Evolutionary conservation across 768 basidiomycete genomes (phyloP).

Genomic region (Termitomyces sp.): DNA sequence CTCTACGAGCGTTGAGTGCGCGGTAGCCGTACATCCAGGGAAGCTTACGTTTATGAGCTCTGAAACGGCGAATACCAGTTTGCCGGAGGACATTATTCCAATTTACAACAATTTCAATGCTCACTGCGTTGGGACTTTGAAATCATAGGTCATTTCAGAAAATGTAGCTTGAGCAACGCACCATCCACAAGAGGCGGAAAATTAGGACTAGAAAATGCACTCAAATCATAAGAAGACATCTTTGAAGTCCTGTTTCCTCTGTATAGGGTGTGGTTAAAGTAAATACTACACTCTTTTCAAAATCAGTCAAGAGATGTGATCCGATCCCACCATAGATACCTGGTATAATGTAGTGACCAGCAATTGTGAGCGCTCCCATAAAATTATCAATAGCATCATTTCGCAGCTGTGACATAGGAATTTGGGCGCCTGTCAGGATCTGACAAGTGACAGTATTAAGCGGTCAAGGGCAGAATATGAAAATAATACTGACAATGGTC

Average conservation of each 20-base stretch:
- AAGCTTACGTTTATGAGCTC: constrained; percentile 65
- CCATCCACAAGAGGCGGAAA: constrained; percentile 80
- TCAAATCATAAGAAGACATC: constrained; percentile 73
- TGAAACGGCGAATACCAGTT: constrained; percentile 71
- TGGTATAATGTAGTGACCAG: constrained; percentile 89
- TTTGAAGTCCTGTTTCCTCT: constrained; percentile 85
- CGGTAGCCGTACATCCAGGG: not conserved
- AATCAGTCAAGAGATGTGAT: not conserved
- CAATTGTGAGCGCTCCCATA: constrained; percentile 82
- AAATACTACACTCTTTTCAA: constrained; percentile 70
- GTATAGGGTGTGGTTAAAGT: constrained; percentile 86
- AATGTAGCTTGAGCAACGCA: constrained; percentile 20
- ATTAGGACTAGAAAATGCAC: constrained; percentile 83
- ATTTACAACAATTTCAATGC: constrained; percentile 85
- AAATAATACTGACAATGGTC: constrained; percentile 57
- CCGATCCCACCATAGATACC: constrained; percentile 34
- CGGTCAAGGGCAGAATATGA: not conserved
- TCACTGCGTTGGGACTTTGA: constrained; percentile 41
- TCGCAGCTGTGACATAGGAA: constrained; percentile 84
- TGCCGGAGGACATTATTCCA: constrained; percentile 88
- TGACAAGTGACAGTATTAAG: constrained; percentile 18
- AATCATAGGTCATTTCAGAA: constrained; percentile 1
- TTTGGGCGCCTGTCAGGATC: constrained; percentile 93
- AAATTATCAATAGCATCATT: constrained; percentile 94
- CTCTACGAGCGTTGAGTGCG: constrained; percentile 31